Evolutionary conservation across 345 rosid species (phyloP).

Genomic region (Gossypium raimondii): DNA sequence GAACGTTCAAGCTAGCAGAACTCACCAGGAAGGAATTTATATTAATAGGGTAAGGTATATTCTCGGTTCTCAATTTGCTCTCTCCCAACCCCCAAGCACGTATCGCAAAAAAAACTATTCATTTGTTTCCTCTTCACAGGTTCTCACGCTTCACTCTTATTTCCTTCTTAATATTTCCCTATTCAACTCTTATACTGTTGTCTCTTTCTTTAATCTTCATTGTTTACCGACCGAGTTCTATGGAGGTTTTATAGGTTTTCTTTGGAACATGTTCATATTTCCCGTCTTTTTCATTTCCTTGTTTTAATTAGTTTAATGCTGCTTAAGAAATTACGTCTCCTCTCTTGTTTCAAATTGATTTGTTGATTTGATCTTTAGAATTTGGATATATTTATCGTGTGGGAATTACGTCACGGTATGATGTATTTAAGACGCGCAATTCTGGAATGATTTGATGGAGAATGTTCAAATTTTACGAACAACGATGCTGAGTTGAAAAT

Average conservation of each 20-base stretch:
- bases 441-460: neutral
- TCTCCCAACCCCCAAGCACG: no score
- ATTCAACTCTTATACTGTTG: neutral
- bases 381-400: neutral
- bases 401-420: neutral
- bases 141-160: neutral
- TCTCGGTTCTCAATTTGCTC: neutral
- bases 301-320: neutral
- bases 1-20: neutral
- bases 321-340: neutral
- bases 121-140: neutral
- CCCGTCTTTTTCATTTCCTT: neutral
- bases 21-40: neutral
- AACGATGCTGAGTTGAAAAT: neutral
- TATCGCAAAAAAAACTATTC: neutral
- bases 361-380: neutral
- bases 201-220: neutral
- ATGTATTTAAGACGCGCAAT: neutral
- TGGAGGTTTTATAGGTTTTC: neutral
- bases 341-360: neutral
- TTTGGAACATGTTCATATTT: neutral
- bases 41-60: neutral
- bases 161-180: neutral
- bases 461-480: neutral
- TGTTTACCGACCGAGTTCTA: conserved; percentile 6